Evolutionary conservation across 345 rosid genomes (phyloP), one percentile per base, ranked within the genome.

Genomic region (Boechera divaricarpa): DNA sequence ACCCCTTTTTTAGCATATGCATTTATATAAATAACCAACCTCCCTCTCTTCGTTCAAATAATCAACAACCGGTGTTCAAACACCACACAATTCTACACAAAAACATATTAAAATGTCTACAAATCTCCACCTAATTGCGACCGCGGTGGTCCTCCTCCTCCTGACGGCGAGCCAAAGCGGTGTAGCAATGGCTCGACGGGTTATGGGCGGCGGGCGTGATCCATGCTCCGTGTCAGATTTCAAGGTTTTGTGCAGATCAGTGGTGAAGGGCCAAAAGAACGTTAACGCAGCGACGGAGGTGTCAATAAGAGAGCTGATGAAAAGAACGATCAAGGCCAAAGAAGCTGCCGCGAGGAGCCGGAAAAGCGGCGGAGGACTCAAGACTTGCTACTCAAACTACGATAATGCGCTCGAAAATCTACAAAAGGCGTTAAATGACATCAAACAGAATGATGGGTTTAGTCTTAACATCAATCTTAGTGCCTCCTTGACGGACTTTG

Each of bases 401-500:
- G 81, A 44, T 0, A 65, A 33, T 13, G 84, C 77, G 4, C 28
- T 82, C 7, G 51, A 60, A 2, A 70, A 79, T 68, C 74, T 83
- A 10, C 32, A 45, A 55, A 76, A 64, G 3, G 60, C 85, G 10
- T 73, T 77, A 61, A 16, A 66, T 6, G 31, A 61, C 52, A 59
- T 81, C 1, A 73, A 79, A 77, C 9, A 54, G 29, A 38, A 67
- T 7, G 88, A 85, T 69, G 72, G 63, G 16, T 41, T 35, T 39
- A 66, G 77, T 44, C 75, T 85, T 35, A 70, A 54, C 60, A 57
- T 32, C 33, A 73, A 79, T 42, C 79, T 85, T 58, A 81, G 78
- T 10, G 81, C 80, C 0, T 59, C 74, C 0, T 44, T 83, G 26
- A 57, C 83, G 3, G 39, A 83, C 18, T 52, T 67, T 21, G 79